Evolutionary conservation across 2,329 filamentous ascomycete species (phyloP), one percentile per base, ranked within the genome.

Genomic region (Cercospora beticola): DNA sequence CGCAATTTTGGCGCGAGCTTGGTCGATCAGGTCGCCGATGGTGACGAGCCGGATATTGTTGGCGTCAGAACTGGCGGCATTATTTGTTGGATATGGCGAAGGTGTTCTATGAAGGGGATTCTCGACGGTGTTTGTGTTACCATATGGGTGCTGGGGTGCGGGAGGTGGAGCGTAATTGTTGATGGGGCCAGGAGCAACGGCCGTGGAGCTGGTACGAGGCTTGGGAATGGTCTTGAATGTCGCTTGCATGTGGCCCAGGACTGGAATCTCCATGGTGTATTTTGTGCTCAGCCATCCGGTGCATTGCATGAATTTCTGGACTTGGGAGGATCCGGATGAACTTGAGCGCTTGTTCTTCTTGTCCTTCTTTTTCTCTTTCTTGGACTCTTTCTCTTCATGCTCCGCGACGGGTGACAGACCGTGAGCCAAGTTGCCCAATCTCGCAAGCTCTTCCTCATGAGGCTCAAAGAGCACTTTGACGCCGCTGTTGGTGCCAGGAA

Each of bases 251-350:
- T 62, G 59, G 26, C 58, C 62, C 2, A 70, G 49, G 5, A 68
- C 65, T 14, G 68, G 68, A 5, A 70, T n/a, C 14, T 68, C 68
- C 31, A 70, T 67, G 5, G 46, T 62, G 18, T 68, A 70, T 6
- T 31, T 59, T 12, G 68, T 67, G 28, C 54, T 70, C 16, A 67
- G 40, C 65, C 65, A 70, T 3, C 68, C 68, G 3, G 33, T 31
- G 28, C 68, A 62, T 31, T 68, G 61, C 68, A 70, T 70, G 58
- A 68, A 68, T 28, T 68, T 68, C 3, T 70, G 56, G 2, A 61
- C 26, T 12, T 66, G 36, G 46, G 62, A 36, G 1, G 23, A 16
- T 2, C 62, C 46, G 4, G 4, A 23, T 31, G 62, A 58, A 18
- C 6, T 56, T 30, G 56, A 59, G 12, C n/a, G 56, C 31, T 23